Conservation (phyloP, 2,329 filamentous ascomycete genomes). For the Fusarium miscanthi region DNA sequence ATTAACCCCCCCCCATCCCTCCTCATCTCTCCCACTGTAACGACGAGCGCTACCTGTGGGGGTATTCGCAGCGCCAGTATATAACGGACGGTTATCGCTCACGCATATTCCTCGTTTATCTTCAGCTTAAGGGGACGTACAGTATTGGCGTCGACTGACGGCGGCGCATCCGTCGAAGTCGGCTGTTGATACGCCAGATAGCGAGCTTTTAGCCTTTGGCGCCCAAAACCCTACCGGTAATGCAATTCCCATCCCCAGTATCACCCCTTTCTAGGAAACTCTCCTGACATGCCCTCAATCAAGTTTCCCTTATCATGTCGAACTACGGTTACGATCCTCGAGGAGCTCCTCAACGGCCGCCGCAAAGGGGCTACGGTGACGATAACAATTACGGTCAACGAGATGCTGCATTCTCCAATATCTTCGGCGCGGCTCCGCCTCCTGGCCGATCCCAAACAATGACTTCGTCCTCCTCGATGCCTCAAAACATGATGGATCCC, state of each 20-base stretch:
- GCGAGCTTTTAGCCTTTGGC: slow-evolving; percentile 41
- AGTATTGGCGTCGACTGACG: slow-evolving; percentile 46
- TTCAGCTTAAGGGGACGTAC: slow-evolving; percentile 38
- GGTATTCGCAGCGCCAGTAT: slow-evolving; percentile 24
- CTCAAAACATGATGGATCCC: slow-evolving; percentile 61
- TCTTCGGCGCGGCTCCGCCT: slow-evolving; percentile 89
- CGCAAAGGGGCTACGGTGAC: slow-evolving; percentile 61
- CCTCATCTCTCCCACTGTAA: slow-evolving; percentile 6
- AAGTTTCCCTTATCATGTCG: slow-evolving; percentile 58
- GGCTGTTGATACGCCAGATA: slow-evolving; percentile 42
- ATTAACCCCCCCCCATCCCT: slow-evolving; percentile 26
- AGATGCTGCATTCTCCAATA: slow-evolving; percentile 95
- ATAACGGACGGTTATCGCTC: slow-evolving; percentile 21
- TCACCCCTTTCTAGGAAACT: slow-evolving; percentile 1
- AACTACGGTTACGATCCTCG: slow-evolving; percentile 68
- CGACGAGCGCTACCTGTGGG: slow-evolving; percentile 30
- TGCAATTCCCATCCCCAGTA: slow-evolving; percentile 2
- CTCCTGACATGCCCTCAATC: slow-evolving; percentile 25
- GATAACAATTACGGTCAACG: slow-evolving; percentile 72
- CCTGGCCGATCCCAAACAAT: slow-evolving; percentile 94
- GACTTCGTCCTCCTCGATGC: slow-evolving; percentile 80
- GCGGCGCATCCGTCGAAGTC: slow-evolving; percentile 50
- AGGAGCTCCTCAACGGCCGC: slow-evolving; percentile 53
- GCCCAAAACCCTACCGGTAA: slow-evolving; percentile 39
- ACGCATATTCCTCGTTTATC: slow-evolving; percentile 26